These are phyloP conservation scores for Fraxinus ornus DNA, from an alignment of 305 asterid species.

Conservation along the genomic window DNA sequence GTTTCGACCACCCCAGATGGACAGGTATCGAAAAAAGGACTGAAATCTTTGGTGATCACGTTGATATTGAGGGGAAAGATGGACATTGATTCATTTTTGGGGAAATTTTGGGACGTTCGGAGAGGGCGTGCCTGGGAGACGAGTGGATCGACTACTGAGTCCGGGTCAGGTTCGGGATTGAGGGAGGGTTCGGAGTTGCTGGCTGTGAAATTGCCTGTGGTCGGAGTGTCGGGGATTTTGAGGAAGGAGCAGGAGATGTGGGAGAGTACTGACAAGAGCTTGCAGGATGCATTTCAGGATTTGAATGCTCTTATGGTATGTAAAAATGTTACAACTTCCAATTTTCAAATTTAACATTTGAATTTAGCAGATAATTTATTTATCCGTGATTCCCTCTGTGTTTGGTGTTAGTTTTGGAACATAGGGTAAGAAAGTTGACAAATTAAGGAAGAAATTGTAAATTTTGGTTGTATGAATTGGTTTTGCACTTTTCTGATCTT, in stretches of 20 bases:
- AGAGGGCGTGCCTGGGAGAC: conserved; percentile 76
- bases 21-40: conserved; percentile 38
- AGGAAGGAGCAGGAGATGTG: conserved; percentile 98
- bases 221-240: conserved; percentile 85
- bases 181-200: conserved; percentile 36
- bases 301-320: conserved; percentile 94
- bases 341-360: not conserved
- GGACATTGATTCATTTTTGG: conserved; percentile 69
- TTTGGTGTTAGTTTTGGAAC: not conserved
- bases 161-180: conserved; percentile 29
- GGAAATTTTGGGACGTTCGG: conserved; percentile 83
- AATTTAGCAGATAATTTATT: not conserved
- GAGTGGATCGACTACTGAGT: conserved; percentile 35
- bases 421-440: not conserved
- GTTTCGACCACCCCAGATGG: conserved; percentile 59
- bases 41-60: conserved; percentile 45
- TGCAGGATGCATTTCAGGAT: conserved; percentile 98
- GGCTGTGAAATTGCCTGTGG: conserved; percentile 73
- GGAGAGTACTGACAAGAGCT: conserved; percentile 97
- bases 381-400: not conserved
- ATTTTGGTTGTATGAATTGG: not conserved
- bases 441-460: not conserved
- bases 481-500: not conserved
- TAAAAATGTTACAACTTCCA: conserved; percentile 20
- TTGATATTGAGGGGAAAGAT: conserved; percentile 63